Base-by-base conservation (phyloP, 257 asterid genomes). In the Henckelia pumila region DNA sequence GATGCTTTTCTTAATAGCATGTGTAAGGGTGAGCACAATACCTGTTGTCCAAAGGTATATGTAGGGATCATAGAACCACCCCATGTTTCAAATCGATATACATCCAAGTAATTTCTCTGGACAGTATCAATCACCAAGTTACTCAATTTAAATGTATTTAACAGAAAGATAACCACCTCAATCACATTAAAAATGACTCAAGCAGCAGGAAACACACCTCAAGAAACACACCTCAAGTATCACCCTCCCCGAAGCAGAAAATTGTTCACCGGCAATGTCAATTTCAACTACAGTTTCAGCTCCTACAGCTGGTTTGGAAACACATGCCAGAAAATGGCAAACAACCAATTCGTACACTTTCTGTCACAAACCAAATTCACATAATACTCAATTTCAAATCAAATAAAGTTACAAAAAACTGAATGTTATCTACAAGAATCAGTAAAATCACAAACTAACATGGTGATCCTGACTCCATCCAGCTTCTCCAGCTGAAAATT, bases 321-420 rank as follows among this genome's bases (percentile, higher is more conserved):
- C 96, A 73, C 99, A 93, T 59, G 99, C 99, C 61, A 93, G 84
- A 79, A 85, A 93, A 85, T 93, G 99, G 69, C 99, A 92, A 82
- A 93, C 97, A 33, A 93, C 99, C 86, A 93, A 80, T 77, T 93
- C 99, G 61, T 93, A 93, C 76, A 93, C 81, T 83, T 80, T 88
- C 99, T 93, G 97, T 73, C 44, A 74, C 73, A 79, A 65, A 73
- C 75, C 47, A 30, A 72, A 55, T 56, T 50, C 47, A 40, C 61
- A 62, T 59, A 28, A 76, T 29, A 49, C 40, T 72, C 75, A 67
- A 7, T 49, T 69, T 63, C 58, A 62, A 55, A 55, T 63, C 57
- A 72, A 11, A 14, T 16, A 22, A 30, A 53, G 29, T 68, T 19
- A 37, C 63, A 49, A 22, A 25, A 8, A 16, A 57, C 44, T 22